These are phyloP conservation scores for Kluyveromyces sp. DNA, from an alignment of 1,139 yeast genomes.

Conservation along the genomic window DNA sequence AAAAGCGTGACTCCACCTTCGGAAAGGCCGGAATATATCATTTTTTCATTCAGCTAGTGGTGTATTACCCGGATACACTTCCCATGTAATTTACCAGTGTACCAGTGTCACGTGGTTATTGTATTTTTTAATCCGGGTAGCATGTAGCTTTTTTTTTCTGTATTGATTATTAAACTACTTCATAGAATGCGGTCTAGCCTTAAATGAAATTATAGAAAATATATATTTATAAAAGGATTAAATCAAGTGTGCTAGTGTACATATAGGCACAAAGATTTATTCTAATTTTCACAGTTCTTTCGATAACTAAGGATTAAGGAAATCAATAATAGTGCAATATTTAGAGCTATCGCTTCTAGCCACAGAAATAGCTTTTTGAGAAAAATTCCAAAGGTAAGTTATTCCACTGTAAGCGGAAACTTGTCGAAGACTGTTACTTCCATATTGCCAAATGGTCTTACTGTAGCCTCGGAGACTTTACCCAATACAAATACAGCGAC, in stretches of 20 bases:
- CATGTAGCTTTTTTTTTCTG: not conserved
- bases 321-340: not conserved
- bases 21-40: not conserved
- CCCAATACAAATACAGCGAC: conserved; percentile 93
- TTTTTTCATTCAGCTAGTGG: no score
- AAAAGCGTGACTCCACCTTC: not conserved
- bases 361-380: not conserved
- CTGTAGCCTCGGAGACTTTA: conserved; percentile 83
- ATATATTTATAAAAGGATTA: no score
- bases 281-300: no score
- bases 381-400: not conserved
- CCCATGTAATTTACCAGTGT: no score
- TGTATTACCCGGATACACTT: no score
- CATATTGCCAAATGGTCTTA: conserved; percentile 72
- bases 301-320: not conserved
- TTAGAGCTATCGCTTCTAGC: not conserved
- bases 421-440: conserved; percentile 50
- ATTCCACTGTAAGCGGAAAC: conserved; percentile 14
- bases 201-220: no score
- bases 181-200: no score
- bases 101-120: no score
- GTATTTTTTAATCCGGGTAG: not conserved
- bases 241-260: no score
- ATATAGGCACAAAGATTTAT: no score
- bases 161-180: no score